These are phyloP conservation scores for Eimeria praecox DNA, from an alignment of 169 alveolate genomes.

Conservation along the genomic window DNA sequence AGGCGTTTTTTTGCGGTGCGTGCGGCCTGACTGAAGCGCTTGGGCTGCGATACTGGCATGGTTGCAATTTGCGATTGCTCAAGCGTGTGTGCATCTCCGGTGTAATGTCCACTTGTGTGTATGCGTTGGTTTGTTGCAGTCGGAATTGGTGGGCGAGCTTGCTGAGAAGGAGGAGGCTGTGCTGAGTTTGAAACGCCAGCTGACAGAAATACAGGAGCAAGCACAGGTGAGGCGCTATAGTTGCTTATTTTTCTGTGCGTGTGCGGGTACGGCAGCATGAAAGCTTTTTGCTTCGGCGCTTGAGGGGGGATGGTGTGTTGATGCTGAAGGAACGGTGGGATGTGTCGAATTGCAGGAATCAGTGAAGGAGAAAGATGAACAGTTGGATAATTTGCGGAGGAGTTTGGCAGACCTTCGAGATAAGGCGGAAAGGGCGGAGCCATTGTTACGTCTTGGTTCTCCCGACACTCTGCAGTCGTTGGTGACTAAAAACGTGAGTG, in stretches of 20 bases:
- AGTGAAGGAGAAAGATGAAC: slow-evolving; percentile 52
- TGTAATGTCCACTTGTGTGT: background rate
- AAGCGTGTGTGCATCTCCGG: too few species aligned
- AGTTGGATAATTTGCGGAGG: slow-evolving; percentile 58
- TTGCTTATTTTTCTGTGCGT: background rate
- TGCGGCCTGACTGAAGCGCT: too few species aligned
- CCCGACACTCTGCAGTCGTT: slow-evolving; percentile 7
- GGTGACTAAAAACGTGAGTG: slow-evolving; percentile 26
- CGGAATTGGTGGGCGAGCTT: slow-evolving; percentile 26
- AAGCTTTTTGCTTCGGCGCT: background rate
- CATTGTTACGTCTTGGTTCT: slow-evolving; percentile 40
- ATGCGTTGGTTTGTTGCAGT: background rate
- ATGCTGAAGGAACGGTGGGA: background rate
- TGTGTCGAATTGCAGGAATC: slow-evolving; percentile 29
- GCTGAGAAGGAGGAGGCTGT: slow-evolving; percentile 44
- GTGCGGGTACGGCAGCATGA: background rate
- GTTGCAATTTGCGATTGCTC: background rate
- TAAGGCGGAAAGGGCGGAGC: slow-evolving; percentile 50
- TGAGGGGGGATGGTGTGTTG: background rate
- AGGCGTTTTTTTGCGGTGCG: too few species aligned
- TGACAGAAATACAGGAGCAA: slow-evolving; percentile 35
- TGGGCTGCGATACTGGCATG: too few species aligned
- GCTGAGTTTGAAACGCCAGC: slow-evolving; percentile 51
- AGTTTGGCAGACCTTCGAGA: slow-evolving; percentile 27
- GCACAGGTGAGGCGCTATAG: background rate